Base-by-base conservation (phyloP, 2,329 filamentous ascomycete species). In the Fragosphaeria purpurea region DNA sequence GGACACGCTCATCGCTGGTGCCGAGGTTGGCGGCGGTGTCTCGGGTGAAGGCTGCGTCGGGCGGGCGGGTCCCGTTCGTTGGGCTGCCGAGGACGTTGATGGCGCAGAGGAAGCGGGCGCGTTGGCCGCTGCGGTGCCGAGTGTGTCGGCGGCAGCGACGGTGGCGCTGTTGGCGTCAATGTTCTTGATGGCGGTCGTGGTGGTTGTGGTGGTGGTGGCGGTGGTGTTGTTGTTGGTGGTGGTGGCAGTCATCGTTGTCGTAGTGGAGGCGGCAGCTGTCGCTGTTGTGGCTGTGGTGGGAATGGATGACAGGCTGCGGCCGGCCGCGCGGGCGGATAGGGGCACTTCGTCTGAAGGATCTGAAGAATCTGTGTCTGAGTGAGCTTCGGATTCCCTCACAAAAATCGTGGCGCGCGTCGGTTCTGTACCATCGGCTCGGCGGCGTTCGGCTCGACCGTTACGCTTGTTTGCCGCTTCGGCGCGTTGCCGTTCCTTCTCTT, bases 361-460 rank as follows among this genome's bases (percentile, higher is more conserved):
- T 34, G 84, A 86, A 22, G 22, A 22, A 61, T 90, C 86, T 85
- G 59, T 56, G 53, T 58, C 60, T 57, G 58, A 49, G 62, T 70
- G 55, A 69, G 67, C 63, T 57, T 67, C 61, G 47, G 55, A 55
- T 41, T 61, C 57, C 62, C 63, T 58, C 41, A 56, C 54, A 32
- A 57, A 50, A 48, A 55, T 60, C 11, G 55, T 50, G 41, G 39
- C 34, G 31, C 22, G 41, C 40, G 12, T 22, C 31, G 37, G 30
- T 12, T 50, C 59, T 70, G 61, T 73, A 90, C 88, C 88, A 62
- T 95, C 89, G 57, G 76, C 83, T 64, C 88, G 83, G 59, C 89
- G 80, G 55, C 88, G 79, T 58, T 93, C 89, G 41, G 86, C 83
- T 50, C 88, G 80, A 47, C 85, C 86, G 72, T 91, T 93, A 54